A percentile compares a stretch with the other conserved stretches of the same genome.
Conservation (phyloP, 495 filamentous ascomycete genomes). For the Podospora didyma region DNA sequence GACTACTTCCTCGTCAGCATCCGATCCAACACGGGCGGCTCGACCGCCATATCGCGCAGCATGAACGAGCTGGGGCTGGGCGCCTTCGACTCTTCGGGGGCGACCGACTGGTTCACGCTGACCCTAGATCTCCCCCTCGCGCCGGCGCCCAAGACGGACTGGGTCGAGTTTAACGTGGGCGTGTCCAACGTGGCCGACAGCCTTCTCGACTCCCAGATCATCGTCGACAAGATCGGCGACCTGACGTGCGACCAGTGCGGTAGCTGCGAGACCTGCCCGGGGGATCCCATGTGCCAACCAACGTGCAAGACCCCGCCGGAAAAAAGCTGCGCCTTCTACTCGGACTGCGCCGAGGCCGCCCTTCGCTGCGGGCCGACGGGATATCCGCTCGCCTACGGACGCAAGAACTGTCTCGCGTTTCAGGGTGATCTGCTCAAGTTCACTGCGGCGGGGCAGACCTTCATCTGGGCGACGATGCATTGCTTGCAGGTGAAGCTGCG, state of each 20-base stretch:
- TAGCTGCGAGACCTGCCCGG: slow-evolving; percentile 2
- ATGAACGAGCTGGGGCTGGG: slow-evolving; percentile 4
- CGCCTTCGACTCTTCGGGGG: neutral
- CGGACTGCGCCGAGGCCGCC: slow-evolving; percentile 4
- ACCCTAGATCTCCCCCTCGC: neutral
- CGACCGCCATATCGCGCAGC: neutral
- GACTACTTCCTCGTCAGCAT: slow-evolving; percentile 5
- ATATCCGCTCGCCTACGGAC: slow-evolving; percentile 17
- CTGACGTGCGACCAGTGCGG: slow-evolving; percentile 4
- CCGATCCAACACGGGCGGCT: slow-evolving; percentile 4
- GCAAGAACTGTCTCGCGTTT: slow-evolving; percentile 3
- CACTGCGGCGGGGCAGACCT: neutral
- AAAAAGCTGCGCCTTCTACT: slow-evolving; percentile 1
- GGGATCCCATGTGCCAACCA: slow-evolving; percentile 6
- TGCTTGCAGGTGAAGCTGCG: neutral
- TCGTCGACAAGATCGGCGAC: slow-evolving; percentile 1
- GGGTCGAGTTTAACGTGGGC: slow-evolving; percentile 1
- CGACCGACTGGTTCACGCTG: neutral
- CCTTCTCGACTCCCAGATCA: neutral
- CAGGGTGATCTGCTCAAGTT: neutral
- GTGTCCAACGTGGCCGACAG: slow-evolving; percentile 6
- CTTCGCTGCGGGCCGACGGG: neutral
- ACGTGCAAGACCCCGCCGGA: neutral
- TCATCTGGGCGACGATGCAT: neutral
- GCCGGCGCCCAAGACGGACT: neutral